A percentile compares a stretch with the other conserved stretches of the same genome.
Evolutionary conservation across 441 rosid genomes (phyloP).

Genomic region (Syzygium malaccense): DNA sequence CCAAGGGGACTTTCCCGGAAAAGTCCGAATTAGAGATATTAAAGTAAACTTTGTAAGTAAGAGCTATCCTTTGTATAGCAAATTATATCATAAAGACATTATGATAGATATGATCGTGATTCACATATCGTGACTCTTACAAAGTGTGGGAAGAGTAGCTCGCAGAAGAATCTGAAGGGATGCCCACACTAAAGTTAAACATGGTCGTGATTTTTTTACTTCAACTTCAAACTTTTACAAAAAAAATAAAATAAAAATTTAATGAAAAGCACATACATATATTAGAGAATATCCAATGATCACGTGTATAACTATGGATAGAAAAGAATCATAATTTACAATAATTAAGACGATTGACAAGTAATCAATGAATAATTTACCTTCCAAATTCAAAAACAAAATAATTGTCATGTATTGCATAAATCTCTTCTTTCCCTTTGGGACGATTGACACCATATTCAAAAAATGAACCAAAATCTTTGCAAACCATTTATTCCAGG

Average conservation of each 20-base stretch:
- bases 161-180: background rate
- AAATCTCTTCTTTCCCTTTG: background rate
- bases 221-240: background rate
- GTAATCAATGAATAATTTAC: background rate
- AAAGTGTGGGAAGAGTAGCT: background rate
- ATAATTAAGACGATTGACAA: background rate
- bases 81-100: background rate
- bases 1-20: too few relatives aligned
- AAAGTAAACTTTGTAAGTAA: background rate
- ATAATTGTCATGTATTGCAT: background rate
- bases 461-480: background rate
- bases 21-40: background rate
- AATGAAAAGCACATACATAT: background rate
- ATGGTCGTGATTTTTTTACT: background rate
- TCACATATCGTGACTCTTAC: background rate
- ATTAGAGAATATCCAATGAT: background rate
- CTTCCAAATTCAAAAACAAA: background rate
- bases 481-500: background rate
- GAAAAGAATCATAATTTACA: background rate
- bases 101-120: background rate
- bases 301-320: background rate
- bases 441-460: background rate
- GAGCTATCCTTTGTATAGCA: background rate
- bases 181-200: background rate
- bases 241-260: background rate